These are phyloP conservation scores for Tetradesmus obliquus DNA, from an alignment of 139 green algal species.

Conservation along the genomic window DNA sequence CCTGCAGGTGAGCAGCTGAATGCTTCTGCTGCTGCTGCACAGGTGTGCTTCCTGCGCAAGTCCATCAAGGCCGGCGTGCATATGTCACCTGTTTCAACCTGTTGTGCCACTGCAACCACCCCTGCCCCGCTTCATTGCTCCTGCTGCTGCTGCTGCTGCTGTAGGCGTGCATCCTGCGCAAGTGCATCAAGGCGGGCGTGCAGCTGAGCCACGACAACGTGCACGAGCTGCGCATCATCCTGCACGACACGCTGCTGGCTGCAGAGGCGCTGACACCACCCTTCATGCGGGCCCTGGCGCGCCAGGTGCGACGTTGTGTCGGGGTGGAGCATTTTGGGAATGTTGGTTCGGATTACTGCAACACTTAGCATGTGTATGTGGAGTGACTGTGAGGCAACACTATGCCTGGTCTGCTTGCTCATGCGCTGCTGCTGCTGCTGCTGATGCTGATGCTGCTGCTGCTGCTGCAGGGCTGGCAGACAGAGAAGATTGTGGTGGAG, in stretches of 20 bases:
- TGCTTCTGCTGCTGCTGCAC: not conserved
- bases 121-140: too few relatives aligned
- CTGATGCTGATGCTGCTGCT: not conserved
- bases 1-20: constrained; percentile 33
- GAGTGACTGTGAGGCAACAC: not conserved
- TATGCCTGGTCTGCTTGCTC: not conserved
- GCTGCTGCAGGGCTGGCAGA: constrained; percentile 55
- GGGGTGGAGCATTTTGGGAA: not conserved
- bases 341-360: not conserved
- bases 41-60: constrained; percentile 51
- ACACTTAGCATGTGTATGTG: not conserved
- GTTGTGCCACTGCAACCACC: too few relatives aligned
- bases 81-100: not conserved
- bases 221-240: constrained; percentile 52
- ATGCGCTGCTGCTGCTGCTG: too few relatives aligned
- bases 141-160: not conserved
- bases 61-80: constrained; percentile 21
- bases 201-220: constrained; percentile 40
- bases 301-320: not conserved
- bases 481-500: constrained; percentile 67
- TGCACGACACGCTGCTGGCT: constrained; percentile 52
- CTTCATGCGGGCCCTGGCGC: constrained; percentile 55
- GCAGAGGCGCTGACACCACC: constrained; percentile 54
- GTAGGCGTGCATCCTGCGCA: constrained; percentile 54
- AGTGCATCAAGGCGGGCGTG: constrained; percentile 35